phyloP scores from a whole-genome alignment of 306 rosid species.

The Delonix regia region DNA sequence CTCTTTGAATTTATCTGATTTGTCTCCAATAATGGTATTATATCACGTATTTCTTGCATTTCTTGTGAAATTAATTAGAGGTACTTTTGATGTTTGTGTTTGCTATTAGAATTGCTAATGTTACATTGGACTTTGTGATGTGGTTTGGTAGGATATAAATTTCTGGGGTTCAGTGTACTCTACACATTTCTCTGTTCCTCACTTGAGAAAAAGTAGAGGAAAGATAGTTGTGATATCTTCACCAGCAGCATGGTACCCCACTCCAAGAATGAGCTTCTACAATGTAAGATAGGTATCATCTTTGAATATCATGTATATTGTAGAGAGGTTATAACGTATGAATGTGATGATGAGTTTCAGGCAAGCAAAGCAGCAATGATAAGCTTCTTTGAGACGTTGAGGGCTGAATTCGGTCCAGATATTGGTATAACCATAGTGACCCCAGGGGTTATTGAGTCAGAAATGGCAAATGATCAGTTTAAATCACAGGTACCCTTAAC shows the following conservation, averaged over 20 bases:
- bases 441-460: constrained; percentile 12
- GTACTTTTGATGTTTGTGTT: not conserved
- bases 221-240: constrained; percentile 34
- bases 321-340: not conserved
- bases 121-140: not conserved
- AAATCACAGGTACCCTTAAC: not conserved
- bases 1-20: not conserved
- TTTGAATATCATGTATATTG: not conserved
- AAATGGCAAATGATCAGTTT: not conserved
- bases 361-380: constrained; percentile 44
- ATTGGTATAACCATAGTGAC: constrained; percentile 41
- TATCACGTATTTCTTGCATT: not conserved
- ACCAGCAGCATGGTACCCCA: not conserved
- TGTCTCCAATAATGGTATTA: constrained; percentile 28
- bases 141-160: constrained; percentile 10
- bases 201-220: constrained; percentile 27
- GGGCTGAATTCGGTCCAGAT: constrained; percentile 20
- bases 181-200: constrained; percentile 23
- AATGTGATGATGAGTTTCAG: constrained; percentile 3
- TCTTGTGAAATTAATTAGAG: not conserved
- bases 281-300: not conserved
- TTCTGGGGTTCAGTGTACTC: constrained; percentile 31
- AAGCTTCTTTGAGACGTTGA: constrained; percentile 38
- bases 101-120: not conserved
- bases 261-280: constrained; percentile 17